A percentile compares a stretch with the other conserved stretches of the same genome.
These are phyloP conservation scores for Penicillium polonicum DNA, from an alignment of 2,329 filamentous ascomycete species.

Conservation along the genomic window DNA sequence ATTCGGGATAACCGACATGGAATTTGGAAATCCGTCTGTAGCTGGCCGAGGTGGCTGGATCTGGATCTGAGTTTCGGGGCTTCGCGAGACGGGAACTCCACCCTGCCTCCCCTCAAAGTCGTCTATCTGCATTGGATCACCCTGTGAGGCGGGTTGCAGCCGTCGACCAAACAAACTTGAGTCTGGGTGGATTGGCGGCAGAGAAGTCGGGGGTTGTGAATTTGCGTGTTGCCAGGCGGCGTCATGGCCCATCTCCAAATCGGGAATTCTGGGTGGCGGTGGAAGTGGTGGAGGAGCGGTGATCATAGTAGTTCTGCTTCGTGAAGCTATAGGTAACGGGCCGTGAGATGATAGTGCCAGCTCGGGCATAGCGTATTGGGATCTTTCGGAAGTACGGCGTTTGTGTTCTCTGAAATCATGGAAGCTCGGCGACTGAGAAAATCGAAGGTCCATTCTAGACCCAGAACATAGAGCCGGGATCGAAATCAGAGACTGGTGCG, in stretches of 20 bases:
- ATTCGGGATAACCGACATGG: conserved; percentile 30
- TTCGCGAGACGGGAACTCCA: conserved; percentile 30
- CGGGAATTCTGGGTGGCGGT: conserved; percentile 61
- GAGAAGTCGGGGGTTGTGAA: conserved; percentile 48
- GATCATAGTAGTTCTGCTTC: conserved; percentile 48
- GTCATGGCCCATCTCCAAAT: conserved; percentile 58
- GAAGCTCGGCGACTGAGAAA: conserved; percentile 42
- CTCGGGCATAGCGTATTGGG: conserved; percentile 42
- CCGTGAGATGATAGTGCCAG: conserved; percentile 46
- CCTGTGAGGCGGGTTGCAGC: conserved; percentile 32
- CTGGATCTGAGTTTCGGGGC: conserved; percentile 36
- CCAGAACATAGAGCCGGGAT: conserved; percentile 13
- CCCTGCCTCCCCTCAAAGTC: conserved; percentile 37
- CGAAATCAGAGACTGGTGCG: conserved; percentile 12
- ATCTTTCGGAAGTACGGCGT: conserved; percentile 37
- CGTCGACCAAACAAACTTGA: conserved; percentile 51
- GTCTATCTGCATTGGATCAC: conserved; percentile 39
- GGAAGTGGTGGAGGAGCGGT: conserved; percentile 62
- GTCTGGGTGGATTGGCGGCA: conserved; percentile 49
- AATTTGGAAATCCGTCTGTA: conserved; percentile 36
- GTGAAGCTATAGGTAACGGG: conserved; percentile 64
- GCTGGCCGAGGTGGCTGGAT: conserved; percentile 35
- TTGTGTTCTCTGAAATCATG: conserved; percentile 40
- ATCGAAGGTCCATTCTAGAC: conserved; percentile 47
- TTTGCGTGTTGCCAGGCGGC: conserved; percentile 65